Percentiles rank a stretch among this genome's conserved stretches.
phyloP scores from a whole-genome alignment of 257 asterid species.

The Jacaranda copaia region DNA sequence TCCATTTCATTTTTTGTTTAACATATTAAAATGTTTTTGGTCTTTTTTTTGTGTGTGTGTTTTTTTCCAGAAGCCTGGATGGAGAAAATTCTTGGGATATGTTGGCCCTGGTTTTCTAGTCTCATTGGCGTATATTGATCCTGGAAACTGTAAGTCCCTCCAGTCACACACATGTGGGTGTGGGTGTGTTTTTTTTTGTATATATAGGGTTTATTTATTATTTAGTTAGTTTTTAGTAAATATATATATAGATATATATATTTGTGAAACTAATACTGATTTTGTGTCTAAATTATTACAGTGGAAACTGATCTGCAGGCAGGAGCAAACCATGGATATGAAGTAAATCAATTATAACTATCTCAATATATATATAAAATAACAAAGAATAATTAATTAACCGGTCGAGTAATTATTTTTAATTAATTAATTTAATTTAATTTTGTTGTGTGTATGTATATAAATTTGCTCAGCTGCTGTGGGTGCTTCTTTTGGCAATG shows the following conservation, averaged over 20 bases:
- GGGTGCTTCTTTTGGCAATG: constrained; percentile 90
- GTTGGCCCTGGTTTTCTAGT: constrained; percentile 81
- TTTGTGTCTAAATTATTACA: constrained; percentile 33
- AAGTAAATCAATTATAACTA: constrained; percentile 43
- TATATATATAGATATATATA: neutral
- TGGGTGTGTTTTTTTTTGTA: neutral
- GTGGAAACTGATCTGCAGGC: constrained; percentile 98
- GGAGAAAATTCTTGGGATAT: constrained; percentile 71
- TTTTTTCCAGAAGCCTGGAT: constrained; percentile 66
- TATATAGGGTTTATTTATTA: constrained; percentile 80
- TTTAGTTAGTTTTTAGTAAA: too few relatives aligned
- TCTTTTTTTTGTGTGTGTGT: too few relatives aligned
- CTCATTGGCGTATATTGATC: constrained; percentile 92
- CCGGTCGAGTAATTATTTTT: neutral
- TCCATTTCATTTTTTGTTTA: constrained; percentile 22
- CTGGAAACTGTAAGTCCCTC: constrained; percentile 75
- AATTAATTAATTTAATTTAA: neutral
- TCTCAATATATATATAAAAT: neutral
- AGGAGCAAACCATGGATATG: constrained; percentile 84
- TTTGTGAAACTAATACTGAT: neutral
- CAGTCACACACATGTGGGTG: neutral
- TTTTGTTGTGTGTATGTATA: neutral
- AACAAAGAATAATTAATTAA: too few relatives aligned
- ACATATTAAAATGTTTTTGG: too few relatives aligned
- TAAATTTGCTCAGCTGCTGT: constrained; percentile 60